Evolutionary conservation across 805 yeast species (phyloP).

Genomic region (Barnettozyma pratensis): DNA sequence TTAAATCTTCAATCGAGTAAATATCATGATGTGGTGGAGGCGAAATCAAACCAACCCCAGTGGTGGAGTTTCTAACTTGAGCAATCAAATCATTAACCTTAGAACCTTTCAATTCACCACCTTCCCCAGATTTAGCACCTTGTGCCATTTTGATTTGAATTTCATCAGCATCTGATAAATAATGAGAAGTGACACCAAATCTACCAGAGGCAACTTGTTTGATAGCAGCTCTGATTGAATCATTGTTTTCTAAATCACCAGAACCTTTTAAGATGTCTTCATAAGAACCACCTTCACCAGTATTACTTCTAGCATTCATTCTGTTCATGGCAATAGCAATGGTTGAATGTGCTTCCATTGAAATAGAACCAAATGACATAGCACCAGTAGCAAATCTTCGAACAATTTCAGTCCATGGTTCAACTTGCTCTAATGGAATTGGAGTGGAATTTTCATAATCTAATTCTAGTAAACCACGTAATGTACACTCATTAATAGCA

Average conservation of each 20-base stretch:
- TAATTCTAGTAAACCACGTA: constrained; percentile 90
- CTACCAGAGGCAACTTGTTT: constrained; percentile 98
- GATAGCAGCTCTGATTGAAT: constrained; percentile 97
- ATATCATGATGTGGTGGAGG: constrained; percentile 99
- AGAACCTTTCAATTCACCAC: constrained; percentile 68
- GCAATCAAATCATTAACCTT: constrained; percentile 87
- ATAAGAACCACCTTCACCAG: constrained; percentile 92
- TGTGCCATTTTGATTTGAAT: constrained; percentile 98
- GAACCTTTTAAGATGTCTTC: constrained; percentile 88
- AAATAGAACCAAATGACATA: constrained; percentile 97
- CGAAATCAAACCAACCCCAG: constrained; percentile 93
- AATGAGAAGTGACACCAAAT: constrained; percentile 95
- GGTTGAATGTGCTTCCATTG: constrained; percentile 97
- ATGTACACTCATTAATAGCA: constrained; percentile 87
- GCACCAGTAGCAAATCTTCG: constrained; percentile 99
- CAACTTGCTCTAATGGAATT: constrained; percentile 95
- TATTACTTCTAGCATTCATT: constrained; percentile 94
- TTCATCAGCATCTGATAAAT: constrained; percentile 94
- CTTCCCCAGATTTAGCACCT: constrained; percentile 99
- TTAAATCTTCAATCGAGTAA: constrained; percentile 95
- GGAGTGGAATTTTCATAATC: constrained; percentile 67
- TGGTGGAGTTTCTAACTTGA: constrained; percentile 92
- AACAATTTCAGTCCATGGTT: constrained; percentile 99
- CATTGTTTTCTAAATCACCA: constrained; percentile 75
- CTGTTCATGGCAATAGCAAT: constrained; percentile 98